Evolutionary conservation across 805 yeast species (phyloP).

Genomic region (Kuraishia ogatae): DNA sequence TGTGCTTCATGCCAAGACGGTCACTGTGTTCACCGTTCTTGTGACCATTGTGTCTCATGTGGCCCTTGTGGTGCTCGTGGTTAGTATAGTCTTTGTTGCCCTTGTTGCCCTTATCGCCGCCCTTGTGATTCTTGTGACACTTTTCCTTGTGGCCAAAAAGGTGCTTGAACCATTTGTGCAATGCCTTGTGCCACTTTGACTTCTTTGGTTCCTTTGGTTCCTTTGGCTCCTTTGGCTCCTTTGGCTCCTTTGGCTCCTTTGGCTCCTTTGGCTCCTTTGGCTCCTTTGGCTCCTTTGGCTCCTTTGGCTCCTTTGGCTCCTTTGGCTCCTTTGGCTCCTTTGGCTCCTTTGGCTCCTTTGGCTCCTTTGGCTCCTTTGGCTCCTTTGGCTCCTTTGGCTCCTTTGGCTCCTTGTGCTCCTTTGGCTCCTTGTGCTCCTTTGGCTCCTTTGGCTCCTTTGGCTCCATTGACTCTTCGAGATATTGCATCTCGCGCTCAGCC

Average conservation of each 20-base stretch:
- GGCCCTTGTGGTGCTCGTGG: background rate
- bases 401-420: too few species aligned
- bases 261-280: background rate
- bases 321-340: too few species aligned
- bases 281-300: too few species aligned
- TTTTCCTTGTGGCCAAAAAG: background rate
- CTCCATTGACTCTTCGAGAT: background rate
- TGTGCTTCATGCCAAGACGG: too few species aligned
- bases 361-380: too few species aligned
- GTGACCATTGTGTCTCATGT: background rate
- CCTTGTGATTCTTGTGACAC: background rate
- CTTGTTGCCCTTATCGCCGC: background rate
- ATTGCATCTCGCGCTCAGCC: background rate
- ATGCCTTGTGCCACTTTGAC: background rate
- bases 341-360: too few species aligned
- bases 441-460: too few species aligned
- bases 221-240: background rate
- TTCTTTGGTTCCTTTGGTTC: background rate
- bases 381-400: too few species aligned
- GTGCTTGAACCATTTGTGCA: background rate
- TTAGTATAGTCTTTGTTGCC: background rate
- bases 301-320: too few species aligned
- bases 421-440: too few species aligned
- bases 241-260: background rate
- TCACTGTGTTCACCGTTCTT: background rate